Evolutionary conservation across 2,329 filamentous ascomycete genomes (phyloP), one percentile per base, ranked within the genome.

Genomic region (Fusarium fujikuroi): DNA sequence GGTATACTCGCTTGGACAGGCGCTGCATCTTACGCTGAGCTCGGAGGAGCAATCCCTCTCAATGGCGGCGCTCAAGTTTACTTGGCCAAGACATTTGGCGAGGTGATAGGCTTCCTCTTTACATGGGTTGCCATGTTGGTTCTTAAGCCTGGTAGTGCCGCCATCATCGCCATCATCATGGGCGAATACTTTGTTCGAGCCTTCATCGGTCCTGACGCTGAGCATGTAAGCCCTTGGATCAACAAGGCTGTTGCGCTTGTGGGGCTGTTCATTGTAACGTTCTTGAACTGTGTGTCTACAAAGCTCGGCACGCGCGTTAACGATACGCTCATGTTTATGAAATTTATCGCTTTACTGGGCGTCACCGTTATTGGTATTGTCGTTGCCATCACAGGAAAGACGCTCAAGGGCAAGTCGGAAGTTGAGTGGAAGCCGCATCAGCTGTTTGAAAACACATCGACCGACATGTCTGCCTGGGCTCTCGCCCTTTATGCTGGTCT

Each of bases 131-230:
- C 96, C 2, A 94, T 98, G 21, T 89, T 96, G 68, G 96, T 99
- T 18, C 86, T 99, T 70, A 98, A 98, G 84, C 96, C 96, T 1
- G 96, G 96, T 5, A 93, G 93, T 43, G 92, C 95, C 15, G 96
- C 96, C 70, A 99, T 99, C 79, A 94, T 99, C 73, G 89, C 95
- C 74, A 98, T 99, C 75, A 98, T 99, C 78, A 98, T 98, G 86
- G 96, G 96, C 47, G 96, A 99, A 83, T 99, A 99, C 80, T 85
- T 97, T n/a, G 94, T 98, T 60, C 89, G 95, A 52, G 95, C 95
- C 19, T 88, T 93, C 47, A 92, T 97, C 66, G 95, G 95, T 14
- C 91, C 95, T n/a, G 94, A 97, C 65, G 93, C 93, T 5, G 91
- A 93, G 77, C 90, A 91, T 30, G 88, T 95, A 62, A 96, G 90